Evolutionary conservation across 1,284 basidiomycete genomes (phyloP).

Genomic region (Sporisorium sorghi): DNA sequence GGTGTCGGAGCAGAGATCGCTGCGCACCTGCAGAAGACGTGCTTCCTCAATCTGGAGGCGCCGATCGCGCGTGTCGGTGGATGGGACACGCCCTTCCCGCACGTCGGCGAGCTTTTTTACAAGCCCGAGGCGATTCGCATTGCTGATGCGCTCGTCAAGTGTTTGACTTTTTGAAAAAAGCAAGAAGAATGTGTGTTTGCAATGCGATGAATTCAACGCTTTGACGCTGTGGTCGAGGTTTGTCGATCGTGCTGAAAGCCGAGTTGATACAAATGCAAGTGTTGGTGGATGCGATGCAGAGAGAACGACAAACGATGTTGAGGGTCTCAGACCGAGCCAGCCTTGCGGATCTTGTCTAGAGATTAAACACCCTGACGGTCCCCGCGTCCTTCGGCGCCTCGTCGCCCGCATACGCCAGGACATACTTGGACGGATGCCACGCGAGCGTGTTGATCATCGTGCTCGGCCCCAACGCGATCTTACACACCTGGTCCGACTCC

Average conservation of each 20-base stretch:
- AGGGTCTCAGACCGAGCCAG: too few relatives aligned
- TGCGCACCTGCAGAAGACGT: constrained; percentile 55
- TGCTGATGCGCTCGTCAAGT: constrained; percentile 51
- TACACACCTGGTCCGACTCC: constrained; percentile 34
- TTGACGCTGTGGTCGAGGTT: too few relatives aligned
- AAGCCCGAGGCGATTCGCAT: constrained; percentile 57
- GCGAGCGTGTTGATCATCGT: constrained; percentile 54
- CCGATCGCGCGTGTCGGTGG: constrained; percentile 52
- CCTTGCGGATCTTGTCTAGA: too few relatives aligned
- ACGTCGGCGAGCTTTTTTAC: constrained; percentile 59
- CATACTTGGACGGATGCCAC: constrained; percentile 58
- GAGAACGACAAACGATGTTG: not conserved
- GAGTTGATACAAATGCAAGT: constrained; percentile 15
- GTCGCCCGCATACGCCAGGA: constrained; percentile 60
- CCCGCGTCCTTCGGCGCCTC: constrained; percentile 33
- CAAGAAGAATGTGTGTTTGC: not conserved
- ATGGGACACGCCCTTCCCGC: constrained; percentile 61
- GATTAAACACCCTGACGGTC: constrained; percentile 26
- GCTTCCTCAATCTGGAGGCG: constrained; percentile 61
- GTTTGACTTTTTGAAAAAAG: constrained; percentile 30
- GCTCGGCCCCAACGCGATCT: constrained; percentile 15
- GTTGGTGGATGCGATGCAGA: not conserved
- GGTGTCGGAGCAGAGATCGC: constrained; percentile 62
- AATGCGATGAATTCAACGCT: not conserved
- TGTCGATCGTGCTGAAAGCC: not conserved